Conservation (phyloP, 108 stramenopile species). For the Fragilariopsis cylindrus region DNA sequence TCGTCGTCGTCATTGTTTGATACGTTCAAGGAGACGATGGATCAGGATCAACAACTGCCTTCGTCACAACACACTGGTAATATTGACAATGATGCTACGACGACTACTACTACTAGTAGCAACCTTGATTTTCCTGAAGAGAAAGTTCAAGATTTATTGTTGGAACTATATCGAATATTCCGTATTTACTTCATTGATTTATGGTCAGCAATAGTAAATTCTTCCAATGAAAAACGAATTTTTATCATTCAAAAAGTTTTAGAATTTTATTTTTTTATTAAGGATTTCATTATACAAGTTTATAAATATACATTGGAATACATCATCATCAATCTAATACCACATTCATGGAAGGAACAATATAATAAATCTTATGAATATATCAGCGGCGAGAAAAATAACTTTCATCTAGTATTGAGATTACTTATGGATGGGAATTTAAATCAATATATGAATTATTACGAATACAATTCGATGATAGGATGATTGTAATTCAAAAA, state of each 20-base stretch:
- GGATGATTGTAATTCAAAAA: background rate
- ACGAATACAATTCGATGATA: background rate
- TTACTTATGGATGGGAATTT: background rate
- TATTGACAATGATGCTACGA: too few species aligned
- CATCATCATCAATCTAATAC: background rate
- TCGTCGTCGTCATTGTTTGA: too few species aligned
- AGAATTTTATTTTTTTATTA: background rate
- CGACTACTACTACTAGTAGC: too few species aligned
- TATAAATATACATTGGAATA: background rate
- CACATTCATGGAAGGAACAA: background rate
- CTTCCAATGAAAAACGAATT: background rate
- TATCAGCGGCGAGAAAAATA: too few species aligned
- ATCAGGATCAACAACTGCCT: too few species aligned
- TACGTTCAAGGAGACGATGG: too few species aligned
- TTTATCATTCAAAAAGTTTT: background rate
- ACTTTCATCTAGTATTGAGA: background rate
- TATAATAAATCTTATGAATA: too few species aligned
- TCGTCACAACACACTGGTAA: too few species aligned
- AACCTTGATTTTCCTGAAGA: slow-evolving; percentile 2
- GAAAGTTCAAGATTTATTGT: background rate
- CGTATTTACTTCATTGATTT: background rate
- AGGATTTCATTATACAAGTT: background rate
- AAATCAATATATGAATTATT: too few species aligned
- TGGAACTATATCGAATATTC: slow-evolving; percentile 8
- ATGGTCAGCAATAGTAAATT: too few species aligned